phyloP scores from a whole-genome alignment of 2,329 filamentous ascomycete species.

The Pyrenochaeta sp. region DNA sequence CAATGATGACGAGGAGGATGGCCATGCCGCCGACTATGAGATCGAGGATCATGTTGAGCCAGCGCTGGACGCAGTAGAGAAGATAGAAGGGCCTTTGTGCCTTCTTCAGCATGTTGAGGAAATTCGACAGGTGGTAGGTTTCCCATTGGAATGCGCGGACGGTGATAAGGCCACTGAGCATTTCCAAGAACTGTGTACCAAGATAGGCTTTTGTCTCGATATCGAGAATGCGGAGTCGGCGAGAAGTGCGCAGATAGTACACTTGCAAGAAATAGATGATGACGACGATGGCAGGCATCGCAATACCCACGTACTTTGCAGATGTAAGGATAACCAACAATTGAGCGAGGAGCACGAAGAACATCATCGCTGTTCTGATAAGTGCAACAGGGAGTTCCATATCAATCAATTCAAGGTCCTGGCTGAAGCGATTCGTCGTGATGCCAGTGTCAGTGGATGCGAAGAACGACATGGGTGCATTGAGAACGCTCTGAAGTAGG shows the following conservation, averaged over 20 bases:
- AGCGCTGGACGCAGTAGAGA: conserved; percentile 50
- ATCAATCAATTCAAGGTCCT: conserved; percentile 53
- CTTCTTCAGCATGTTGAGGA: conserved; percentile 38
- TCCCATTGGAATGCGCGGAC: conserved; percentile 55
- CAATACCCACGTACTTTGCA: conserved; percentile 38
- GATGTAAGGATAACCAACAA: conserved; percentile 21
- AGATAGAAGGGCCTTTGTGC: conserved; percentile 52
- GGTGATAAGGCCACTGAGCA: conserved; percentile 53
- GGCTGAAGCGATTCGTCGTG: conserved; percentile 30
- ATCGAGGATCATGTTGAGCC: conserved; percentile 47
- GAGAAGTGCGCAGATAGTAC: conserved; percentile 54
- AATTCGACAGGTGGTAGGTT: conserved; percentile 17
- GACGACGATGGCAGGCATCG: conserved; percentile 42
- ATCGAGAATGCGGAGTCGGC: conserved; percentile 58
- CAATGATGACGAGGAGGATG: conserved; percentile 40
- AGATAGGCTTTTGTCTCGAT: conserved; percentile 53
- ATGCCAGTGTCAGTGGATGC: conserved; percentile 20
- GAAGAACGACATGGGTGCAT: conserved; percentile 19
- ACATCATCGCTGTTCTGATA: neutral
- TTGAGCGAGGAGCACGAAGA: conserved; percentile 5
- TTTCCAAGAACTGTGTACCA: conserved; percentile 57
- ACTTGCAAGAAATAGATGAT: conserved; percentile 49
- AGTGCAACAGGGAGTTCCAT: conserved; percentile 40
- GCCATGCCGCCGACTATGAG: conserved; percentile 44
- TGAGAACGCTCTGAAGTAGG: conserved; percentile 43